A percentile compares a stretch with the other conserved stretches of the same genome.
These are phyloP conservation scores for Ambrosiella beaveri DNA, from an alignment of 2,329 filamentous ascomycete genomes.

Conservation along the genomic window DNA sequence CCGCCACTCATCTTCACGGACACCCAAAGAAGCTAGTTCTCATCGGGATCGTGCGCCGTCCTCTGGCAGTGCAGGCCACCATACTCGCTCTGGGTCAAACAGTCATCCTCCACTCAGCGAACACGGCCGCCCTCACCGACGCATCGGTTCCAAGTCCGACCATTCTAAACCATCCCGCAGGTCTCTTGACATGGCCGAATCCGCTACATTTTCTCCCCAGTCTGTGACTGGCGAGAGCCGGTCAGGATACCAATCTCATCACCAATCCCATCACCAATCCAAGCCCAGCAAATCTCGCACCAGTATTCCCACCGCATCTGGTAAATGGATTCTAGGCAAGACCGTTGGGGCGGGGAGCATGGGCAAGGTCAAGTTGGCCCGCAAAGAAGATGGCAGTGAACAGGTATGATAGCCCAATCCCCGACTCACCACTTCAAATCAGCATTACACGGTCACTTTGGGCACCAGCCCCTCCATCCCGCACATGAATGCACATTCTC, in stretches of 20 bases:
- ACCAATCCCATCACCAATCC: slow-evolving; percentile 11
- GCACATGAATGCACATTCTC: neutral
- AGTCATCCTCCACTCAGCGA: slow-evolving; percentile 12
- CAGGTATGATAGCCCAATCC: slow-evolving; percentile 40
- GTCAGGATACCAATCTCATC: slow-evolving; percentile 8
- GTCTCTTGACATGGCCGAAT: slow-evolving; percentile 10
- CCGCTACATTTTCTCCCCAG: slow-evolving; percentile 3
- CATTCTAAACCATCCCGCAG: slow-evolving; percentile 6
- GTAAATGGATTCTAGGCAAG: slow-evolving; percentile 89
- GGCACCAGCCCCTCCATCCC: neutral
- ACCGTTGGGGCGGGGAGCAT: slow-evolving; percentile 96
- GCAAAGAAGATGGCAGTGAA: slow-evolving; percentile 76
- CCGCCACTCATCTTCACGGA: slow-evolving; percentile 7
- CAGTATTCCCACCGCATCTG: slow-evolving; percentile 75
- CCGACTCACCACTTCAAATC: neutral
- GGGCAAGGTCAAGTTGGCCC: slow-evolving; percentile 95
- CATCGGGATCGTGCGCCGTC: slow-evolving; percentile 12
- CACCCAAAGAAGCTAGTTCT: slow-evolving; percentile 10
- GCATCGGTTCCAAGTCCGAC: slow-evolving; percentile 10
- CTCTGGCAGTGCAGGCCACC: slow-evolving; percentile 10
- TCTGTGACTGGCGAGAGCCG: slow-evolving; percentile 3
- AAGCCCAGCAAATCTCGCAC: slow-evolving; percentile 47
- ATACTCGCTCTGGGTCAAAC: slow-evolving; percentile 5
- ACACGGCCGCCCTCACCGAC: slow-evolving; percentile 13
- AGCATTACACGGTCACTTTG: neutral